Evolutionary conservation across 1,139 yeast species (phyloP).

Genomic region (Protomyces macrosporus): DNA sequence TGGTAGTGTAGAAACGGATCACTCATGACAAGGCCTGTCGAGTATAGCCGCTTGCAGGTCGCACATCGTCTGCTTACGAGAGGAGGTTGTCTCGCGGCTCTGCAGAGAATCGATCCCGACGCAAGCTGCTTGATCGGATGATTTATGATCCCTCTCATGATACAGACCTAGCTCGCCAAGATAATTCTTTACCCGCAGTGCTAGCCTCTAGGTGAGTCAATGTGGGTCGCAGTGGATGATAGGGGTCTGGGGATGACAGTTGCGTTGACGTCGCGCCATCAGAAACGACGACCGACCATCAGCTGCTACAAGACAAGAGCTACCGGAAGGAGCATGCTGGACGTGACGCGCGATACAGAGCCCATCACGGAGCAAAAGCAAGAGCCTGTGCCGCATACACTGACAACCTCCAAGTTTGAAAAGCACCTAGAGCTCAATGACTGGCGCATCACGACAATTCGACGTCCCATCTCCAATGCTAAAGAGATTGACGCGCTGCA

Average conservation of each 20-base stretch:
- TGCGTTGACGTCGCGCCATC: no score
- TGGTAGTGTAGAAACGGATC: constrained; percentile 61
- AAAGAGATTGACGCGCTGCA: constrained; percentile 67
- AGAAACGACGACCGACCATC: neutral
- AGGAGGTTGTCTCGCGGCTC: neutral
- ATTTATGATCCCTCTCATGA: no score
- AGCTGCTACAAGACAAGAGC: neutral
- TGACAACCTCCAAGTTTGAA: constrained; percentile 2
- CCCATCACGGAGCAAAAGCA: neutral
- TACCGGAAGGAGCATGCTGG: neutral
- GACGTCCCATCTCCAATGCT: constrained; percentile 71
- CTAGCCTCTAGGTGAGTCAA: no score
- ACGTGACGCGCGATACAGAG: neutral
- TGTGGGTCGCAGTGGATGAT: no score
- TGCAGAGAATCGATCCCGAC: no score
- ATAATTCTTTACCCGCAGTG: no score
- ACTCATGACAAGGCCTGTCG: constrained; percentile 45
- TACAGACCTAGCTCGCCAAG: no score
- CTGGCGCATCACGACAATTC: constrained; percentile 71
- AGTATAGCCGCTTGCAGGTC: neutral
- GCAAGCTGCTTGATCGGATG: no score
- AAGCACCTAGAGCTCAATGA: constrained; percentile 11
- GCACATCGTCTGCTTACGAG: neutral
- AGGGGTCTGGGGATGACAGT: no score
- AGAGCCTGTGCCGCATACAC: constrained; percentile 25